Evolutionary conservation across 176 grass and related monocot species (phyloP).

Genomic region (Dendrocalamus sinicus): DNA sequence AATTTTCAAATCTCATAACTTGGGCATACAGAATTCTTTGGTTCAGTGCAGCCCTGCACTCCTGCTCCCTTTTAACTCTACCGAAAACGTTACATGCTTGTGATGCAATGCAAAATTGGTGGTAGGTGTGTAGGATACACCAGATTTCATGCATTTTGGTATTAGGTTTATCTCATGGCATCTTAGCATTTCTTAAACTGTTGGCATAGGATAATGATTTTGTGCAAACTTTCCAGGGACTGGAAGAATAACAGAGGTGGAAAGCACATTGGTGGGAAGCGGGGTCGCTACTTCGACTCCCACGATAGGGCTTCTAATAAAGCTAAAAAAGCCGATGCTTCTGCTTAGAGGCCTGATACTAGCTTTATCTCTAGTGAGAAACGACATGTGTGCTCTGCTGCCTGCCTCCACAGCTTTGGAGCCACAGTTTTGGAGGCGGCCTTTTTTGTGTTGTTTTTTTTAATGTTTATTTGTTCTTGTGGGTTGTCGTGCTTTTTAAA

Average conservation of each 20-base stretch:
- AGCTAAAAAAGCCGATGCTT: constrained; percentile 52
- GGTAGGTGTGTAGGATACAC: not conserved
- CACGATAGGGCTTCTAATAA: constrained; percentile 50
- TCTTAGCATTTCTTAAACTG: not conserved
- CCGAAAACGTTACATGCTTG: not conserved
- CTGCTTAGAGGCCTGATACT: constrained; percentile 33
- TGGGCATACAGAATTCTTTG: not conserved
- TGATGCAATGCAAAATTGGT: not conserved
- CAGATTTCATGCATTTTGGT: not conserved
- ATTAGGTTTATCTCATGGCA: not conserved
- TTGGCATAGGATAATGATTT: constrained; percentile 28
- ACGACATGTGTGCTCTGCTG: not conserved
- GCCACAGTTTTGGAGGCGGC: not conserved
- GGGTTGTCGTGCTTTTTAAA: not conserved
- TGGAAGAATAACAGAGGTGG: constrained; percentile 58
- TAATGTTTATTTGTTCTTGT: not conserved
- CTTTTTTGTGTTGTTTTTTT: constrained; percentile 9
- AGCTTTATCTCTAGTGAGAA: constrained; percentile 16
- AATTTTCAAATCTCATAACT: not conserved
- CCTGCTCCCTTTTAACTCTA: not conserved
- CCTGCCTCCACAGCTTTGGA: not conserved
- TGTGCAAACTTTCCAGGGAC: constrained; percentile 42
- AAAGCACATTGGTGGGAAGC: constrained; percentile 60
- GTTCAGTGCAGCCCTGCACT: not conserved
- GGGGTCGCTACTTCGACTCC: constrained; percentile 47